phyloP scores from a whole-genome alignment of 805 yeast species.

The Nakazawaea siamensis region DNA sequence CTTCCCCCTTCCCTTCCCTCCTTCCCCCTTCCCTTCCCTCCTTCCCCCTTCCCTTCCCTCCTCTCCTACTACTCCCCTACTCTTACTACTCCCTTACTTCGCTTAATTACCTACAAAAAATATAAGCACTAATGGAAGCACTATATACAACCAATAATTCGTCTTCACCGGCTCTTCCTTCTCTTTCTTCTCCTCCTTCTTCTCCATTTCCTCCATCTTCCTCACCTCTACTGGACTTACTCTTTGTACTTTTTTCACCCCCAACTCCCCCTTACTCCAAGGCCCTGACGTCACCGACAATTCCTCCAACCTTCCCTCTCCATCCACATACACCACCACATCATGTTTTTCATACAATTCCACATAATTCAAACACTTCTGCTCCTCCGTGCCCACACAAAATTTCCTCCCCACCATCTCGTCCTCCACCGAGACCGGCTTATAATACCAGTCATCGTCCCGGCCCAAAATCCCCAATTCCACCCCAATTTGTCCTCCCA shows the following conservation, averaged over 20 bases:
- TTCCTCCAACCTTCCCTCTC: neutral
- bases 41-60: neutral
- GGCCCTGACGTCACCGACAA: neutral
- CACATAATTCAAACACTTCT: slow-evolving; percentile 5
- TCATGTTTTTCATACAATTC: neutral
- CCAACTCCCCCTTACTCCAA: neutral
- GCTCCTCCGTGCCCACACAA: neutral
- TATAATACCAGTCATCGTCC: too few species aligned
- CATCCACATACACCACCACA: slow-evolving; percentile 2
- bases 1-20: neutral
- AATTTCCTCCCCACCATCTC: too few species aligned
- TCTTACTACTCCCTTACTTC: neutral
- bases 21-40: neutral
- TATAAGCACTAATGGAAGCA: slow-evolving; percentile 23
- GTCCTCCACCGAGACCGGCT: too few species aligned
- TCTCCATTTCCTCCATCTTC: neutral
- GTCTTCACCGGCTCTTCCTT: slow-evolving; percentile 40
- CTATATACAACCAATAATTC: slow-evolving; percentile 55
- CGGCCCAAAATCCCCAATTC: too few species aligned
- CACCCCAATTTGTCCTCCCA: too few species aligned
- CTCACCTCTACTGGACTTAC: neutral
- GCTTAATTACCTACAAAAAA: neutral
- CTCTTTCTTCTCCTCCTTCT: neutral
- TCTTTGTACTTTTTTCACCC: neutral
- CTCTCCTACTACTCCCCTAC: neutral